Percentiles rank a stretch among this genome's conserved stretches.
Evolutionary conservation across 2,329 filamentous ascomycete genomes (phyloP).

Genomic region (Colletotrichum cereale): DNA sequence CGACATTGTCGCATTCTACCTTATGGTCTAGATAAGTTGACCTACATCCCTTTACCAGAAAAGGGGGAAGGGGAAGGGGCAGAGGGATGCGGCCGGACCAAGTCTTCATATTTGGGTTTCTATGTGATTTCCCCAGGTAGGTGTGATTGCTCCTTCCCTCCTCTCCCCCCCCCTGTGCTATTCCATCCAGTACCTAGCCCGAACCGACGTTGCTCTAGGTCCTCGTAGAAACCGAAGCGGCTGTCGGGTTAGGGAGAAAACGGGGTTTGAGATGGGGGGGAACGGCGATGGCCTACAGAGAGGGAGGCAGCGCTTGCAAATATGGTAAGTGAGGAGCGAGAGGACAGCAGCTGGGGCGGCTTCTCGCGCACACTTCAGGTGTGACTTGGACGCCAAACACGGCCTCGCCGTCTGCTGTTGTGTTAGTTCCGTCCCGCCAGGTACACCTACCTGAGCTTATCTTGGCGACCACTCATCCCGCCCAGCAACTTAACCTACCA

Average conservation of each 20-base stretch:
- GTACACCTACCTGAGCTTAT: constrained; percentile 10
- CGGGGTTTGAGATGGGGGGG: background rate
- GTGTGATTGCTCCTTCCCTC: background rate
- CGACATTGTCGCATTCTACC: background rate
- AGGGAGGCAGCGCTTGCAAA: background rate
- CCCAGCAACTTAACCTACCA: background rate
- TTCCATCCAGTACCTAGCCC: constrained; percentile 27
- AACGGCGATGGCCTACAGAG: background rate
- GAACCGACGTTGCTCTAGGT: constrained; percentile 17
- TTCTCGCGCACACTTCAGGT: constrained; percentile 26
- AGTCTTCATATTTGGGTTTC: background rate
- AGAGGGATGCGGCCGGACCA: background rate
- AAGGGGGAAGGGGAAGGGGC: background rate
- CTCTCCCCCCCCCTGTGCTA: constrained; percentile 6
- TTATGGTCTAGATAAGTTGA: background rate
- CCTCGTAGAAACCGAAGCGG: constrained; percentile 29
- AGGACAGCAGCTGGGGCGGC: background rate
- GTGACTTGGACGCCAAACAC: constrained; percentile 28
- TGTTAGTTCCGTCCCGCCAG: constrained; percentile 17
- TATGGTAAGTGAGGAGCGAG: background rate
- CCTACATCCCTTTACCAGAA: background rate
- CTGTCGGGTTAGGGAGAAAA: constrained; percentile 23
- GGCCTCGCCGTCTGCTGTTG: constrained; percentile 7
- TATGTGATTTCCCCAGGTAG: background rate
- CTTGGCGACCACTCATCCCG: background rate